phyloP scores from a whole-genome alignment of 1,139 yeast species.

The Geotrichum restrictum region DNA sequence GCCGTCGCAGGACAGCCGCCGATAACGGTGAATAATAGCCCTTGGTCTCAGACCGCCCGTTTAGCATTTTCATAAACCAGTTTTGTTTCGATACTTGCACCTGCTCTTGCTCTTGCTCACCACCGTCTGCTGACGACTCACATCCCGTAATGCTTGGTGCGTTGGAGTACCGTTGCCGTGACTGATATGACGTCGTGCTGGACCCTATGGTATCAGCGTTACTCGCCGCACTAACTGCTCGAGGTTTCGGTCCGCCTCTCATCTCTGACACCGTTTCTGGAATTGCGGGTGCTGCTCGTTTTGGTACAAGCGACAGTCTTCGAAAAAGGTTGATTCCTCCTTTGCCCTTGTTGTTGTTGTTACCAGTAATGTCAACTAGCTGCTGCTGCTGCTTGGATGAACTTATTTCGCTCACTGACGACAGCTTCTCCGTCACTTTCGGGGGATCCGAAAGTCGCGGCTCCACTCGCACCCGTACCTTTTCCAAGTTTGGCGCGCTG shows the following conservation, averaged over 20 bases:
- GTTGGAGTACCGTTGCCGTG: slow-evolving; percentile 7
- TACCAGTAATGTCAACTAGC: too few relatives aligned
- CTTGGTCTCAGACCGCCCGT: slow-evolving; percentile 22
- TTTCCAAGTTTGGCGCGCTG: slow-evolving; percentile 13
- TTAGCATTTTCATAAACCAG: slow-evolving; percentile 41
- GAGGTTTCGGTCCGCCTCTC: background rate
- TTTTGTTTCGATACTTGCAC: slow-evolving; percentile 31
- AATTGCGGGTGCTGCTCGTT: slow-evolving; percentile 14
- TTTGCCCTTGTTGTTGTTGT: too few relatives aligned
- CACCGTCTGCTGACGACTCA: too few relatives aligned
- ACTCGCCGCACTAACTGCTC: background rate
- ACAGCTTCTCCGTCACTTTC: background rate
- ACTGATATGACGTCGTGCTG: background rate
- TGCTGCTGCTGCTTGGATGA: background rate
- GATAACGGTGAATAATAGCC: slow-evolving; percentile 32
- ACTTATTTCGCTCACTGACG: background rate
- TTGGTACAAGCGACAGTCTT: slow-evolving; percentile 15
- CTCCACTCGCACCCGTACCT: slow-evolving; percentile 7
- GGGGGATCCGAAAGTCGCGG: slow-evolving; percentile 5
- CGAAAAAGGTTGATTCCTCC: slow-evolving; percentile 8
- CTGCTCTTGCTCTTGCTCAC: too few relatives aligned
- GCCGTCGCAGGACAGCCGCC: slow-evolving; percentile 31
- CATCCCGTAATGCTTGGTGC: background rate
- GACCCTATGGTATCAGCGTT: background rate
- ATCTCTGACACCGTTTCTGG: background rate